phyloP scores from a whole-genome alignment of 2,329 filamentous ascomycete species.

The Hypoxylon sp. region DNA sequence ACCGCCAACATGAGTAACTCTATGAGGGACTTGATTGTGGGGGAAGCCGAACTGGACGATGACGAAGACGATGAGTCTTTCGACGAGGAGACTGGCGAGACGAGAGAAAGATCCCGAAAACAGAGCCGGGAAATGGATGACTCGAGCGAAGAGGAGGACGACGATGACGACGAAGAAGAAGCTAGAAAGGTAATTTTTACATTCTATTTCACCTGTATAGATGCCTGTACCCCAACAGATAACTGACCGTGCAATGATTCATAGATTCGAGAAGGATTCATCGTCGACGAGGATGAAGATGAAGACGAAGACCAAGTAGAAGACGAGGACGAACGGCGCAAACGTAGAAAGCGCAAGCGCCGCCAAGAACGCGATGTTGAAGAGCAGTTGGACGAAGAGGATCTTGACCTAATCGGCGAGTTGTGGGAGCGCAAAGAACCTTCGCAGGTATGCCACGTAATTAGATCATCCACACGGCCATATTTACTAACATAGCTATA shows the following conservation, averaged over 20 bases:
- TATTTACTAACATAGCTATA: slow-evolving; percentile 27
- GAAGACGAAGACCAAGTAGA: slow-evolving; percentile 77
- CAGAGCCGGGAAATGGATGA: slow-evolving; percentile 72
- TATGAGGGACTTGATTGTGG: slow-evolving; percentile 83
- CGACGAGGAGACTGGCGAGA: slow-evolving; percentile 78
- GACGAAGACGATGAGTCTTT: slow-evolving; percentile 88
- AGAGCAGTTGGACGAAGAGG: slow-evolving; percentile 93
- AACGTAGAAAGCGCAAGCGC: slow-evolving; percentile 80
- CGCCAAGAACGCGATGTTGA: slow-evolving; percentile 82
- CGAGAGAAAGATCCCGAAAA: slow-evolving; percentile 58
- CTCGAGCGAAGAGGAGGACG: slow-evolving; percentile 91
- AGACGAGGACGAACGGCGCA: slow-evolving; percentile 67
- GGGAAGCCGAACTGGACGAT: slow-evolving; percentile 85
- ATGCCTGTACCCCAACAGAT: background rate
- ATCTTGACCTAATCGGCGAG: slow-evolving; percentile 93
- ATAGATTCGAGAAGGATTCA: slow-evolving; percentile 93
- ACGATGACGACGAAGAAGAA: slow-evolving; percentile 91
- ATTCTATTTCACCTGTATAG: background rate
- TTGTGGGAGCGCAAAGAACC: slow-evolving; percentile 75
- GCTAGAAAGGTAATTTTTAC: slow-evolving; percentile 73
- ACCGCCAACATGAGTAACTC: slow-evolving; percentile 67
- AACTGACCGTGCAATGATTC: slow-evolving; percentile 35
- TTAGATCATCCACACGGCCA: background rate
- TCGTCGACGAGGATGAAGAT: slow-evolving; percentile 90
- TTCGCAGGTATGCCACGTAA: slow-evolving; percentile 70